Base-by-base conservation (phyloP, 2,329 filamentous ascomycete species). In the Cladophialophora bantiana region DNA sequence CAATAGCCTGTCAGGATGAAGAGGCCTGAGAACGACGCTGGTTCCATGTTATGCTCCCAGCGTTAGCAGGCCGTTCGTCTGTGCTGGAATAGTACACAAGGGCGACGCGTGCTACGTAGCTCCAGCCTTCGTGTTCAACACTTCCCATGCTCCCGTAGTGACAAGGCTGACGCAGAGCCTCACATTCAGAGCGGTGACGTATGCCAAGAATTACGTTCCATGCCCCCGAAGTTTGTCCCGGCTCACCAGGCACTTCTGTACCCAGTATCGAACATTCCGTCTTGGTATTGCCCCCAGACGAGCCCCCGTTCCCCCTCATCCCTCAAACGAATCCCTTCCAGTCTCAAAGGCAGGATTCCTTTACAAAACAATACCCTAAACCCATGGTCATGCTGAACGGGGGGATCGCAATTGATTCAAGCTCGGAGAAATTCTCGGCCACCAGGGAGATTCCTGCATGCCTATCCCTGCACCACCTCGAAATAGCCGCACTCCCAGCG, bases 341-440 rank as follows among this genome's bases (percentile, higher is more conserved):
- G 40, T n/a, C 40, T n/a, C 13, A n/a, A n/a, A 42, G 40, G 40
- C n/a, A 42, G 1, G 15, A 13, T 42, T 7, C 4, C n/a, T 10
- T 10, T n/a, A 42, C 26, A n/a, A 42, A 42, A 4, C 7, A 5
- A 42, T n/a, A 42, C 40, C n/a, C 40, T 42, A 4, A n/a, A 13
- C 40, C 26, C 45, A 50, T 26, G 18, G 26, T 50, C 45, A 7
- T 7, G n/a, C 15, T 18, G 9, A 45, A 45, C 40, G 6, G n/a
- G 15, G 5, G n/a, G 40, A 4, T 7, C 40, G 40, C 40, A 5
- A 45, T 45, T 7, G 50, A 54, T 55, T 55, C 31, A 26, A 55
- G 26, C 52, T 55, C 52, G 52, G 52, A 55, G 52, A 55, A 55
- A 55, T 20, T 55, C 31, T 55, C 52, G 52, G 31, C 52, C 10